Conservation (phyloP, 192 early-diverging fungal species). For the Podila minutissima region DNA sequence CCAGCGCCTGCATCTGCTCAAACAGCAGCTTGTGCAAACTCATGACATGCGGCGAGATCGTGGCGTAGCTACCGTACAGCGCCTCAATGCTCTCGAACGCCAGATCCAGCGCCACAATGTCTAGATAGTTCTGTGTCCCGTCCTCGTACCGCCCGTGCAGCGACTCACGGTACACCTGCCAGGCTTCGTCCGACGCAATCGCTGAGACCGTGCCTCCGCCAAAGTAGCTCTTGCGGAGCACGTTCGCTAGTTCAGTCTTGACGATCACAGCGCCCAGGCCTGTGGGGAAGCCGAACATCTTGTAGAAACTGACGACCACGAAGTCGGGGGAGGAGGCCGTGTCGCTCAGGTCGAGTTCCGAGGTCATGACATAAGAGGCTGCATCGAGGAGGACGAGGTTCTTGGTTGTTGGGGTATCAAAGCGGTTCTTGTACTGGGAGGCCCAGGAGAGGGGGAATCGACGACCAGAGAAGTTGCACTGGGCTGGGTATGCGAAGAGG, state of each 20-base stretch:
- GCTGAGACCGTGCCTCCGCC: slow-evolving; percentile 84
- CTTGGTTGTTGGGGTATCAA: slow-evolving; percentile 34
- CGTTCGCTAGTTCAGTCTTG: slow-evolving; percentile 55
- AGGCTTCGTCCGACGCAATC: slow-evolving; percentile 59
- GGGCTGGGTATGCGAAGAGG: slow-evolving; percentile 82
- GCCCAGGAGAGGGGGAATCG: slow-evolving; percentile 75
- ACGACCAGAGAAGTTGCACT: slow-evolving; percentile 86
- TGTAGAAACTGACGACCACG: slow-evolving; percentile 84
- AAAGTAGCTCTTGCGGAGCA: slow-evolving; percentile 71
- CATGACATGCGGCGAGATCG: slow-evolving; percentile 59
- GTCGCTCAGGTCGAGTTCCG: slow-evolving; percentile 65
- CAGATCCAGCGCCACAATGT: slow-evolving; percentile 76
- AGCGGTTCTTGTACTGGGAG: slow-evolving; percentile 47
- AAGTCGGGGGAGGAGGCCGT: slow-evolving; percentile 69
- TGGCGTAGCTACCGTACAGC: slow-evolving; percentile 54
- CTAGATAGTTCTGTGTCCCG: slow-evolving; percentile 81
- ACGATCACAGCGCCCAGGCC: slow-evolving; percentile 83
- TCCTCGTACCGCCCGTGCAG: slow-evolving; percentile 72
- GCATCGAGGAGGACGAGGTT: slow-evolving; percentile 77
- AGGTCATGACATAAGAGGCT: slow-evolving; percentile 74
- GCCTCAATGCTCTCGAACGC: slow-evolving; percentile 66
- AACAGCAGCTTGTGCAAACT: slow-evolving; percentile 56
- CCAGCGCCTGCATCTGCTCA: slow-evolving; percentile 54
- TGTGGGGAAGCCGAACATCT: slow-evolving; percentile 89
- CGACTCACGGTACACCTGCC: slow-evolving; percentile 63